A percentile compares a stretch with the other conserved stretches of the same genome.
Conservation (phyloP, 2,329 filamentous ascomycete species). For the Trichothecium sympodiale region DNA sequence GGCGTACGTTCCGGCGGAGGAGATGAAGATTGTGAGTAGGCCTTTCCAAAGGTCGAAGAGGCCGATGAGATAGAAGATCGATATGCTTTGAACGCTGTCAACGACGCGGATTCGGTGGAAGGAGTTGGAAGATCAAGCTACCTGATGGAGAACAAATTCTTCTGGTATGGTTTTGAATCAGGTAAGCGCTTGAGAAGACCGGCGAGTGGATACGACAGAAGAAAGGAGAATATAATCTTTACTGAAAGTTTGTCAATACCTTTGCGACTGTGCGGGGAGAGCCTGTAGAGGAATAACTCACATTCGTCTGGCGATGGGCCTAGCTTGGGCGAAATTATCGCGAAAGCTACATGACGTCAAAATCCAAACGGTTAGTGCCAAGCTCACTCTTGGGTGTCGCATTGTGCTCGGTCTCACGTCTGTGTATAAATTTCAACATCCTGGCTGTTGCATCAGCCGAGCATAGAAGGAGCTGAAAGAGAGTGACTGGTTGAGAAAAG, state of each 20-base stretch:
- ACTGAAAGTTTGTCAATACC: conserved; percentile 41
- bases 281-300: conserved; percentile 10
- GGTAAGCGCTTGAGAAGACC: conserved; percentile 82
- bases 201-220: conserved; percentile 86
- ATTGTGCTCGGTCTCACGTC: too few species aligned
- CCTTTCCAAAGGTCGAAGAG: conserved; percentile 90
- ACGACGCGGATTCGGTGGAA: neutral
- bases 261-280: neutral
- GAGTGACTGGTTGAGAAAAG: too few species aligned
- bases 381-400: neutral
- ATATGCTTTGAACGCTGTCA: conserved; percentile 39
- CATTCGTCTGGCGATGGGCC: conserved; percentile 27
- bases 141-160: conserved; percentile 81
- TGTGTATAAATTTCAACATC: too few species aligned
- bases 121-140: conserved; percentile 19
- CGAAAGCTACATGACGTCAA: conserved; percentile 21
- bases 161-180: conserved; percentile 69
- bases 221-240: conserved; percentile 83
- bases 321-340: conserved; percentile 17
- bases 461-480: too few species aligned
- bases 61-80: conserved; percentile 84
- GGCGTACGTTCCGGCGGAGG: conserved; percentile 66
- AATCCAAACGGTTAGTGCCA: too few species aligned
- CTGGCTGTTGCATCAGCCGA: too few species aligned
- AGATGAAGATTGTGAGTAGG: conserved; percentile 66